Evolutionary conservation across 768 basidiomycete genomes (phyloP), one percentile per base, ranked within the genome.

Genomic region (Bullera alba): DNA sequence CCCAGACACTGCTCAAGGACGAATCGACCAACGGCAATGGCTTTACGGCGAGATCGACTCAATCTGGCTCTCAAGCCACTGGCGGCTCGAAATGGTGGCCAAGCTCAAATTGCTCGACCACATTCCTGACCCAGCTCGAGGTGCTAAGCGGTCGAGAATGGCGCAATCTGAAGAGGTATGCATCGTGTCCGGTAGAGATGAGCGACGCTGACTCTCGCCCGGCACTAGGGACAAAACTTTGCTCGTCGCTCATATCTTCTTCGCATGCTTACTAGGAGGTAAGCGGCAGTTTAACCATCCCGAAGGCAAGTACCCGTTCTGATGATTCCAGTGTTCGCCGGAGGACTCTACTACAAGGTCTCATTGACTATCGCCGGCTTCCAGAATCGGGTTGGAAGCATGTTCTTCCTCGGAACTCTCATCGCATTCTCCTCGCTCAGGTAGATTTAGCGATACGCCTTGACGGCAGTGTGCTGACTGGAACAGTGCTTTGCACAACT

Each of bases 401-500:
- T 97, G 35, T 95, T 97, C 78, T 97, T 97, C 81, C 69, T 95
- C 62, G 91, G 91, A 28, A 83, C 90, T 14, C 78, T 96, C 23
- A 82, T 95, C 42, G 87, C 92, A 0, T 95, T 96, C 73, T 89
- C 87, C 0, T 80, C 87, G 2, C 75, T 96, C 36, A 92, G 67
- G 67, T 69, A 39, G 48, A 62, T 51, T 42, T 34, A 29, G 17
- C 21, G 17, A n/a, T 35, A n/a, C n/a, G n/a, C n/a, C 22, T 5
- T 36, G 16, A 7, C 10, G 10, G 10, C 45, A 28, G 22, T 4
- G 21, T 17, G 23, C 14, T 27, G 42, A 12, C 39, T n/a, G 23
- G 15, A 7, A 8, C 44, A 69, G 89, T 60, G 89, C 92, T 0
- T 70, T 97, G 51, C 87, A 89, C 70, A 91, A 92, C 54, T 77